Percentiles rank a stretch among this genome's conserved stretches.
phyloP scores from a whole-genome alignment of 192 early-diverging fungal species.

The Mortierella claussenii region DNA sequence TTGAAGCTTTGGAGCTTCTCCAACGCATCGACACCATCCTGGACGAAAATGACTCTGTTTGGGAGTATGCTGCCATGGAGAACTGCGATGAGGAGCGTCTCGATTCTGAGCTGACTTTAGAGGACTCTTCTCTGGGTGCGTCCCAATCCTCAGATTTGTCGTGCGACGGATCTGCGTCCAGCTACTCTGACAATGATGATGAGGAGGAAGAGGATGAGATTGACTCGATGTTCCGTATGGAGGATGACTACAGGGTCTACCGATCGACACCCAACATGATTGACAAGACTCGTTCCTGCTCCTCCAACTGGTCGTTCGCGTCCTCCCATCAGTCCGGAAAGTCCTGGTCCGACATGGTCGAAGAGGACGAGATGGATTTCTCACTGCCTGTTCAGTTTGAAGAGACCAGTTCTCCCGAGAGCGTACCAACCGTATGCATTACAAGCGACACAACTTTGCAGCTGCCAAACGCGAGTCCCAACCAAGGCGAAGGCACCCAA shows the following conservation, averaged over 20 bases:
- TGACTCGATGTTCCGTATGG: constrained; percentile 49
- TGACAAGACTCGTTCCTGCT: constrained; percentile 10
- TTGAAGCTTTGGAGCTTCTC: constrained; percentile 44
- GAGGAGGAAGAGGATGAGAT: constrained; percentile 25
- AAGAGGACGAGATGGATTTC: constrained; percentile 54
- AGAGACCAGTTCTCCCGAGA: neutral
- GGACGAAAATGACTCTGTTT: constrained; percentile 1
- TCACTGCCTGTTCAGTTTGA: constrained; percentile 50
- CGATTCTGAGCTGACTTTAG: constrained; percentile 21
- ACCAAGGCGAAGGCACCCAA: constrained; percentile 5
- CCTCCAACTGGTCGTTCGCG: constrained; percentile 36
- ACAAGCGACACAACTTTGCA: neutral
- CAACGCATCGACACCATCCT: constrained; percentile 35
- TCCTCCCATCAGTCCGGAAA: constrained; percentile 37
- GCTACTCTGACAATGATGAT: constrained; percentile 12
- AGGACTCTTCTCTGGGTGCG: constrained; percentile 28
- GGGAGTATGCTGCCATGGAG: constrained; percentile 19
- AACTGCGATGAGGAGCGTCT: constrained; percentile 30
- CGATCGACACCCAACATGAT: neutral
- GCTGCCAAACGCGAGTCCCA: neutral
- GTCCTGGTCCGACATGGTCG: constrained; percentile 53
- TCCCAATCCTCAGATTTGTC: constrained; percentile 22
- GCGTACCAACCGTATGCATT: neutral
- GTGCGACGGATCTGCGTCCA: constrained; percentile 12
- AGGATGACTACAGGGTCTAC: constrained; percentile 33